Evolutionary conservation across 176 grass and related monocot species (phyloP).

Genomic region (Bonia amplexicaulis): DNA sequence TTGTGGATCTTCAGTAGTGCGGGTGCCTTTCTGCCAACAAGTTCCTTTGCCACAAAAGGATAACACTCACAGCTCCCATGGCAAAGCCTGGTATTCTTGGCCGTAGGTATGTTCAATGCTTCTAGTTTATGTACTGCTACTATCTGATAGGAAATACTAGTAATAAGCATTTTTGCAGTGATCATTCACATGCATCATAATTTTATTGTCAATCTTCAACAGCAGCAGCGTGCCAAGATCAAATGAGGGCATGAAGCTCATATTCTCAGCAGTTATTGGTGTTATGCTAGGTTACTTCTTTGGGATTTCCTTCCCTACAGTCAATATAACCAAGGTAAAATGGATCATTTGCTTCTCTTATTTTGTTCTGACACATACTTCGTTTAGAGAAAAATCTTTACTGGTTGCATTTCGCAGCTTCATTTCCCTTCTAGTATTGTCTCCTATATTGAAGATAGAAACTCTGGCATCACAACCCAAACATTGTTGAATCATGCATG

Average conservation of each 20-base stretch:
- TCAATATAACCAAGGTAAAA: slow-evolving; percentile 67
- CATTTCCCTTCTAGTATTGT: slow-evolving; percentile 75
- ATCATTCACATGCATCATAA: background rate
- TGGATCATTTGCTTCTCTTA: background rate
- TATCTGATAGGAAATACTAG: background rate
- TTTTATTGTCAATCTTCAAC: background rate
- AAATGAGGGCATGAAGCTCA: slow-evolving; percentile 63
- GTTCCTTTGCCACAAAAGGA: background rate
- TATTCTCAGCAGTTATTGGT: slow-evolving; percentile 68
- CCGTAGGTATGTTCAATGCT: slow-evolving; percentile 29
- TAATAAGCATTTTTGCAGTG: background rate
- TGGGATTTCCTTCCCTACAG: slow-evolving; percentile 73
- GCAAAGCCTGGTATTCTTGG: slow-evolving; percentile 23
- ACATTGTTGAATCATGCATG: slow-evolving; percentile 76
- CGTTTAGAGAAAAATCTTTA: background rate
- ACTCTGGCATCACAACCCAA: slow-evolving; percentile 84
- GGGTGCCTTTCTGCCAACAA: background rate
- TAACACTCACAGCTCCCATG: slow-evolving; percentile 7
- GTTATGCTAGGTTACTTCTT: slow-evolving; percentile 78
- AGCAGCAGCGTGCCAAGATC: slow-evolving; percentile 52
- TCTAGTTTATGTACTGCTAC: background rate
- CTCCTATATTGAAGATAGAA: slow-evolving; percentile 79
- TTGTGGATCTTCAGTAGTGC: background rate
- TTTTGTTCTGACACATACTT: background rate
- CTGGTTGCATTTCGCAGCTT: slow-evolving; percentile 24